Evolutionary conservation across 2,329 filamentous ascomycete species (phyloP).

Genomic region (Ophiostoma fasciatum): DNA sequence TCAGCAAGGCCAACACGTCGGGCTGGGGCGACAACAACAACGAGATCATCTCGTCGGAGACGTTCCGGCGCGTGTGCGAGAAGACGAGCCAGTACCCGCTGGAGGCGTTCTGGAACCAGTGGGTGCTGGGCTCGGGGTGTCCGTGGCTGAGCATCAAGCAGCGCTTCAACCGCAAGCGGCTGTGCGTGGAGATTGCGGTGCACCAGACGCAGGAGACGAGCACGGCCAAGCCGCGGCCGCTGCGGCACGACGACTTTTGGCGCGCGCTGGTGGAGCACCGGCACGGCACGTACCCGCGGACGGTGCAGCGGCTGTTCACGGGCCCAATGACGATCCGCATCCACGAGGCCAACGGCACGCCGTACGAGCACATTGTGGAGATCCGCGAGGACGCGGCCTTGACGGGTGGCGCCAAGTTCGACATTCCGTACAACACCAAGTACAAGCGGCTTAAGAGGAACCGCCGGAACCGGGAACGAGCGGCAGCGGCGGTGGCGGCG

Average conservation of each 20-base stretch:
- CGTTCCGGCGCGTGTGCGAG: slow-evolving; percentile 74
- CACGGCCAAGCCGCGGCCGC: slow-evolving; percentile 32
- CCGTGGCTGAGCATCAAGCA: slow-evolving; percentile 77
- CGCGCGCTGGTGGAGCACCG: slow-evolving; percentile 70
- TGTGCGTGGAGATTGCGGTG: slow-evolving; percentile 86
- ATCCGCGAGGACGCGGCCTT: slow-evolving; percentile 68
- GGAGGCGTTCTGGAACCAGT: slow-evolving; percentile 86
- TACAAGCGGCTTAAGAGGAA: slow-evolving; percentile 94
- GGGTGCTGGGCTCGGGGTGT: slow-evolving; percentile 79
- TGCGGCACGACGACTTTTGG: slow-evolving; percentile 65
- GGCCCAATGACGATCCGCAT: slow-evolving; percentile 97
- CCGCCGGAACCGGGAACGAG: slow-evolving; percentile 65
- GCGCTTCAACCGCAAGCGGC: slow-evolving; percentile 92
- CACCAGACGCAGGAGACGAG: slow-evolving; percentile 55
- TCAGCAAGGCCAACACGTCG: slow-evolving; percentile 59
- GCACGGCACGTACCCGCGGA: slow-evolving; percentile 51
- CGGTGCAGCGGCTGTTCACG: slow-evolving; percentile 50
- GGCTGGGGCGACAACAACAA: slow-evolving; percentile 36
- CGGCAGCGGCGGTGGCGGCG: slow-evolving; percentile 44
- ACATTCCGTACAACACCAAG: slow-evolving; percentile 97
- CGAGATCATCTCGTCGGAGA: slow-evolving; percentile 56
- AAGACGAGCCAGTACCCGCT: slow-evolving; percentile 67
- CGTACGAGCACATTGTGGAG: slow-evolving; percentile 94
- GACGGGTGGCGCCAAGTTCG: slow-evolving; percentile 51
- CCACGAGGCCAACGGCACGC: slow-evolving; percentile 93